These are phyloP conservation scores for Fraxinus xanthoxyloides DNA, from an alignment of 305 asterid genomes.

Conservation along the genomic window DNA sequence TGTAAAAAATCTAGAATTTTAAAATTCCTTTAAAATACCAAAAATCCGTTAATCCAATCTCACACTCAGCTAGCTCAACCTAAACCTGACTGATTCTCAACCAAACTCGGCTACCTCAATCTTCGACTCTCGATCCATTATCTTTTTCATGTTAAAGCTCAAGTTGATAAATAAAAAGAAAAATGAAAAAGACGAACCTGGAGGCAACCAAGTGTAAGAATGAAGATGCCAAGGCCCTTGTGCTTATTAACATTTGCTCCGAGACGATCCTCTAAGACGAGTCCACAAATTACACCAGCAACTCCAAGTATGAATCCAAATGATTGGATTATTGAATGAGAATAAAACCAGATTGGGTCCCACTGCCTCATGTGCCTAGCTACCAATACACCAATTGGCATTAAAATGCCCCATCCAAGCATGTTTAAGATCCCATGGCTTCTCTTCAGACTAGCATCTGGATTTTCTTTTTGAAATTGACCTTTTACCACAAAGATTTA, in stretches of 20 bases:
- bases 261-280: constrained; percentile 57
- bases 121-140: background rate
- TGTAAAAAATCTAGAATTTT: no score
- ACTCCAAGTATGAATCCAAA: constrained; percentile 61
- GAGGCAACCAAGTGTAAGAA: constrained; percentile 64
- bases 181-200: constrained; percentile 47
- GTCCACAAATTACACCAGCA: constrained; percentile 58
- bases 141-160: background rate
- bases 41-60: background rate
- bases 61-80: background rate
- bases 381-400: constrained; percentile 73
- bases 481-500: constrained; percentile 34
- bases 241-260: constrained; percentile 44
- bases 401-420: constrained; percentile 81
- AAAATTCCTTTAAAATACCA: background rate
- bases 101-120: background rate
- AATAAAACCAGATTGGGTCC: constrained; percentile 84
- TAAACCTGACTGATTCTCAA: background rate
- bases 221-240: constrained; percentile 63
- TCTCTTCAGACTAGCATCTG: constrained; percentile 43
- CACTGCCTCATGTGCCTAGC: constrained; percentile 72
- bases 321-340: constrained; percentile 56
- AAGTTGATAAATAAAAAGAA: background rate
- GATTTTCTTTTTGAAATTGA: constrained; percentile 32
- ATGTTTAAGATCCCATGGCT: constrained; percentile 77